These are phyloP conservation scores for Fraxinus quadrangulata DNA, from an alignment of 257 asterid species.

Conservation along the genomic window DNA sequence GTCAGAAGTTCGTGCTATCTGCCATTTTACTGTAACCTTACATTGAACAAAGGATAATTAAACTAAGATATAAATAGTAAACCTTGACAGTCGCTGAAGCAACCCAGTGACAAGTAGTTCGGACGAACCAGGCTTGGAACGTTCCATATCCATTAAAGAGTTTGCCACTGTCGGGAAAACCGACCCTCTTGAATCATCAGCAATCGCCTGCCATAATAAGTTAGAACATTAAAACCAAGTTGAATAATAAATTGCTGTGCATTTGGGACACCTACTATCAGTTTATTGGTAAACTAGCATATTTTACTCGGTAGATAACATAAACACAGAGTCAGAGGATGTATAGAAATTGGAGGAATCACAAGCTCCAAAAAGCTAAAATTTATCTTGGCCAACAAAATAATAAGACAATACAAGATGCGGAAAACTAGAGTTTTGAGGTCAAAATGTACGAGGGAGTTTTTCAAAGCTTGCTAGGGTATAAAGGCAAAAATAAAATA, in stretches of 20 bases:
- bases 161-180: slow-evolving; percentile 55
- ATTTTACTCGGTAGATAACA: neutral
- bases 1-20: slow-evolving; percentile 24
- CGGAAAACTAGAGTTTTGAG: neutral
- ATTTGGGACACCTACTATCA: neutral
- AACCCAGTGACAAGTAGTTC: slow-evolving; percentile 72
- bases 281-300: neutral
- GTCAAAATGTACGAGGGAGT: neutral
- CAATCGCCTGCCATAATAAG: slow-evolving; percentile 45
- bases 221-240: neutral
- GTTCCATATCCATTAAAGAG: slow-evolving; percentile 83
- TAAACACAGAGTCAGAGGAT: neutral
- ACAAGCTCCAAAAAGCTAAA: neutral
- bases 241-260: neutral
- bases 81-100: slow-evolving; percentile 90
- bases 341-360: neutral
- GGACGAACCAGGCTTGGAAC: slow-evolving; percentile 69
- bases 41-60: slow-evolving; percentile 11
- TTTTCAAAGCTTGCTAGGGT: neutral
- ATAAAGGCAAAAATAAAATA: neutral
- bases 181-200: slow-evolving; percentile 63
- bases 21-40: slow-evolving; percentile 5
- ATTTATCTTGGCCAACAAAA: neutral
- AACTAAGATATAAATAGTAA: slow-evolving; percentile 22
- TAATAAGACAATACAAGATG: neutral